Base-by-base conservation (phyloP, 202 grass and related monocot species). In the Musa balbisiana region DNA sequence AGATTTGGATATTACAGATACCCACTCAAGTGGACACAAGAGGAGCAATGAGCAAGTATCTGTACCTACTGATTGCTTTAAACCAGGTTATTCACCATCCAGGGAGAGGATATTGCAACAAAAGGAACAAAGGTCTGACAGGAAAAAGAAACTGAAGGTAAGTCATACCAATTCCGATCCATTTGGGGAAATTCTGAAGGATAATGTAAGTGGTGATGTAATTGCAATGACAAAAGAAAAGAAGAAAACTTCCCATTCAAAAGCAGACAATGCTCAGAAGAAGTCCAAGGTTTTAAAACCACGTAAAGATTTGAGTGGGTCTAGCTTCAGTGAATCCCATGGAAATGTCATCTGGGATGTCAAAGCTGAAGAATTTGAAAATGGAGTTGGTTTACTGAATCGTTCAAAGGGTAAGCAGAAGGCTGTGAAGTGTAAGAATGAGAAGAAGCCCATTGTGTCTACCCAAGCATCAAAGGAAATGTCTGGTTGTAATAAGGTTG, bases 231-330 rank as follows among this genome's bases (percentile, higher is more conserved):
- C 82, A 55, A 89, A 87, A 86, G 88, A 85, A 80, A 87, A 83
- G 79, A 93, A 83, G 64, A 84, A 71, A 78, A 84, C 83, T 51
- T 85, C 75, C 53, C 72, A 82, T 73, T 76, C 81, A 64, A 92
- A 82, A 89, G 63, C 81, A 50, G 85, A 75, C 78, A 69, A 88
- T 53, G 19, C 26, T n/a, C 89, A 85, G 54, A 92, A 82, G 62
- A 87, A 89, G 83, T 67, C 72, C 58, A 94, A 90, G 82, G 49
- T 55, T 63, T 9, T 73, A 55, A 91, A 98, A 83, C 76, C 67
- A 59, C 74, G 80, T 83, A 87, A 86, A 83, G 91, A 85, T 60
- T 80, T 73, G 22, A 79, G 50, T 49, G 73, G 78, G 53, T 77
- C 74, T 67, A 82, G 82, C 19, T 63, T 71, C 8, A 81, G 82